These are phyloP conservation scores for Pulveroboletus frians DNA, from an alignment of 768 basidiomycete species.

Conservation along the genomic window DNA sequence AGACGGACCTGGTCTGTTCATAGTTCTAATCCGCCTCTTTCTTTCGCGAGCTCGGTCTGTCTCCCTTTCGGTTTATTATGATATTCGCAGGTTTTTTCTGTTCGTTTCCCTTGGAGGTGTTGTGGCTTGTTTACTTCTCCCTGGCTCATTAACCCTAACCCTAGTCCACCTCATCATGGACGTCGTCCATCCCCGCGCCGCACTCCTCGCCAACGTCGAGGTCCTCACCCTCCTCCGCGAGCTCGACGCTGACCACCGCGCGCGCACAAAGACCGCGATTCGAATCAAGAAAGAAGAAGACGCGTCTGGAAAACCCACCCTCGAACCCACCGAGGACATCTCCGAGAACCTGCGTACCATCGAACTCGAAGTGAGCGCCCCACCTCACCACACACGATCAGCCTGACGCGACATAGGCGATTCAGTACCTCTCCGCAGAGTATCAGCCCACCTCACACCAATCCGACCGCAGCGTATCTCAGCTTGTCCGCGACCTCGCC, in stretches of 20 bases:
- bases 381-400: background rate
- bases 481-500: slow-evolving; percentile 62
- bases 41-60: too few relatives aligned
- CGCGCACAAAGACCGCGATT: slow-evolving; percentile 62
- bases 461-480: slow-evolving; percentile 55
- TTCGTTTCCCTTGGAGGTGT: slow-evolving; percentile 15
- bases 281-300: slow-evolving; percentile 79
- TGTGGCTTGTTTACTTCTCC: slow-evolving; percentile 24
- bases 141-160: slow-evolving; percentile 21
- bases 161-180: slow-evolving; percentile 8
- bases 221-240: slow-evolving; percentile 73
- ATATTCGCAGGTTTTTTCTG: slow-evolving; percentile 7
- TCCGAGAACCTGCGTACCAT: slow-evolving; percentile 81
- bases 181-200: slow-evolving; percentile 51
- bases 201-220: slow-evolving; percentile 87
- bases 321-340: slow-evolving; percentile 46
- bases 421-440: slow-evolving; percentile 74
- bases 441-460: slow-evolving; percentile 67
- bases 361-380: slow-evolving; percentile 56
- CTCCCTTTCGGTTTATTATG: slow-evolving; percentile 7
- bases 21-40: too few relatives aligned
- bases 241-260: slow-evolving; percentile 68
- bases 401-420: slow-evolving; percentile 50
- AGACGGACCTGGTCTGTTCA: slow-evolving; percentile 59
- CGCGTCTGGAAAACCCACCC: slow-evolving; percentile 31